Base-by-base conservation (phyloP, 1,284 basidiomycete species). In the Malassezia psittaci region DNA sequence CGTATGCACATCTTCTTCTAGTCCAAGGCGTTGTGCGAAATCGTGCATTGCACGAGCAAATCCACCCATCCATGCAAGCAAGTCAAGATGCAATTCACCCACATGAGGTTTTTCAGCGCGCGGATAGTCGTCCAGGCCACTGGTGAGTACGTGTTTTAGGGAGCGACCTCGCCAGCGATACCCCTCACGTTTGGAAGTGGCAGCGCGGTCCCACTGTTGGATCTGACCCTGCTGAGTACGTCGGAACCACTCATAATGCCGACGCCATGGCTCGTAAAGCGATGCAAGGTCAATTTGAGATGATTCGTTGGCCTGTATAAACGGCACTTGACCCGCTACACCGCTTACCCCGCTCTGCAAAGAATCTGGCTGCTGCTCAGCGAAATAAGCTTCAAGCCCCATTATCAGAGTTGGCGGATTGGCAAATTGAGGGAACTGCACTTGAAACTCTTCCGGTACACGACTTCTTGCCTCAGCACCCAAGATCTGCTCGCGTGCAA, bases 201-300 rank as follows among this genome's bases (percentile, higher is more conserved):
- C 86, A 57, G 81, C 81, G 35, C 90, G 82, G 5, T 81, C 83
- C 76, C 90, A 96, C 70, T 89, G 87, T 68, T 87, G 87, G 67
- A 96, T 87, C 74, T 91, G 88, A 11, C 69, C 69, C 9, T 86
- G 83, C 75, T 96, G 90, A 2, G 90, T 93, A 48, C 84, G 83
- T 29, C 89, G 82, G 81, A 94, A 94, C 90, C 90, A 96, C 55
- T 88, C 83, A 71, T 94, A 96, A 75, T 96, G 91, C 16, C 86
- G 81, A 64, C 86, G 87, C 12, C 94, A 79, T 5, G 87, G 85
- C 24, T 79, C 77, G 69, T 96, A 96, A 57, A 94, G 87, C 3
- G 83, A 83, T 45, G 79, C 81, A 45, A 94, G 82, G 75, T 34
- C 87, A 75, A 63, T 83, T 81, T 37, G 77, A 75, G 59, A 78